phyloP scores from a whole-genome alignment of 1,284 basidiomycete species.

The Trichosporon sp. region DNA sequence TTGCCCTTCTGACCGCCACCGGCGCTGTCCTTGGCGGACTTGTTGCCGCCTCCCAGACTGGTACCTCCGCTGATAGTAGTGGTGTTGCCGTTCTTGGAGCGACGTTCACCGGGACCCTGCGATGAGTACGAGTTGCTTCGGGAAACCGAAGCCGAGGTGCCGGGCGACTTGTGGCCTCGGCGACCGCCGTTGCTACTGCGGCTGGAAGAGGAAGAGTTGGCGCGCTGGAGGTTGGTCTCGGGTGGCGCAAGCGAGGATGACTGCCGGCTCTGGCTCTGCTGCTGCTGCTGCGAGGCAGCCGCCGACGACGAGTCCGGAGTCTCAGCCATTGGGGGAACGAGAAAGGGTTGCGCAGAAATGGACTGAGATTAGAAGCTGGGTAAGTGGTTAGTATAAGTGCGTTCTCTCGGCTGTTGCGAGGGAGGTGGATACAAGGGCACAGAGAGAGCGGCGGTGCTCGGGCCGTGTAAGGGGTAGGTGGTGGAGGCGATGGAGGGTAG shows the following conservation, averaged over 20 bases:
- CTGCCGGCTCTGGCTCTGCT: neutral
- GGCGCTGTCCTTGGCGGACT: slow-evolving; percentile 1
- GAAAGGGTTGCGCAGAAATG: neutral
- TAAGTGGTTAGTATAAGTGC: neutral
- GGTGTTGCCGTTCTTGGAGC: slow-evolving; percentile 31
- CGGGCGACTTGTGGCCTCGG: slow-evolving; percentile 18
- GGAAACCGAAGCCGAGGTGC: slow-evolving; percentile 24
- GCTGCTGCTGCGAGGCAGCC: neutral
- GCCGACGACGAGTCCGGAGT: neutral
- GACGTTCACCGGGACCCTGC: slow-evolving; percentile 14
- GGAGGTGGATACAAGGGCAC: neutral
- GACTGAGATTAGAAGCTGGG: neutral
- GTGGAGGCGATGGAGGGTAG: neutral
- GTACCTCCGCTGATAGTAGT: slow-evolving; percentile 41
- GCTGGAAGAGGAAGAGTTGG: slow-evolving; percentile 24
- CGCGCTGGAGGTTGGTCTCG: slow-evolving; percentile 16
- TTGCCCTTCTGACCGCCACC: neutral
- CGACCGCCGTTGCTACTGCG: slow-evolving; percentile 24
- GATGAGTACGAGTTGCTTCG: slow-evolving; percentile 35
- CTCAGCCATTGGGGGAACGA: neutral
- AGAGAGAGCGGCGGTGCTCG: neutral
- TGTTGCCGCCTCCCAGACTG: slow-evolving; percentile 25
- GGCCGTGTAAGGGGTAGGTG: neutral
- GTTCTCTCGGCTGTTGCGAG: neutral
- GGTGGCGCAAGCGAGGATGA: slow-evolving; percentile 8